Evolutionary conservation across 169 alveolate genomes (phyloP), one percentile per base, ranked within the genome.

Genomic region (Blepharisma undulans): DNA sequence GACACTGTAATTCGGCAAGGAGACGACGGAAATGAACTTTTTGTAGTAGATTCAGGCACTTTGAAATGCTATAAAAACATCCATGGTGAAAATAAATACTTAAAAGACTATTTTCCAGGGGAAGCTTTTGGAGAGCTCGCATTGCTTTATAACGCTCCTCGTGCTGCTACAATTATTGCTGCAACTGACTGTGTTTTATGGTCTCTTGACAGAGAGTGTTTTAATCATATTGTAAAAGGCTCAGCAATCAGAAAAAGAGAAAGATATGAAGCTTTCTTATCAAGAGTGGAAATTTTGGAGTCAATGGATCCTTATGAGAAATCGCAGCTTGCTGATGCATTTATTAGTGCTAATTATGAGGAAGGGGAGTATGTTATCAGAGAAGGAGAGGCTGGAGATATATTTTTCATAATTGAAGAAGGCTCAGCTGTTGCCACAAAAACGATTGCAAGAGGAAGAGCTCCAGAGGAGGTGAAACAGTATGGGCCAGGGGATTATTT

Each of bases 61-160:
- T 94, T 95, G 66, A 94, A 95, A 29, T 97, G 98, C 72, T 94
- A 91, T 86, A 94, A 95, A 91, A 91, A 93, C 22, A 92, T 96
- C 84, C 86, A 90, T 48, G 90, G 92, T 22, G 97, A 95, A 76
- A 93, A 85, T 33, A 94, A 92, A 76, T 48, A 93, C 33, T 92
- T 96, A 18, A 94, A 98, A 76, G 93, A 90, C 66, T 96, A 96
- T 88, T 87, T 91, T 32, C 97, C 98, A 16, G 99, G 99, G 12
- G 99, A 98, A 84, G 95, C 98, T 16, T 99, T 99, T 94, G 99
- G 99, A 16, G 99, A 99, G 92, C 96, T 99, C n/a, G 99, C 99
- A 10, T 93, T 99, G 33, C 94, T 99, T 89, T 99, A 99, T 94
- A 99, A 99, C 94, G 96, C 98, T 14, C 99, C 99, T 61, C 97